These are phyloP conservation scores for Endogone sp. DNA, from an alignment of 192 early-diverging fungal species.

Conservation along the genomic window DNA sequence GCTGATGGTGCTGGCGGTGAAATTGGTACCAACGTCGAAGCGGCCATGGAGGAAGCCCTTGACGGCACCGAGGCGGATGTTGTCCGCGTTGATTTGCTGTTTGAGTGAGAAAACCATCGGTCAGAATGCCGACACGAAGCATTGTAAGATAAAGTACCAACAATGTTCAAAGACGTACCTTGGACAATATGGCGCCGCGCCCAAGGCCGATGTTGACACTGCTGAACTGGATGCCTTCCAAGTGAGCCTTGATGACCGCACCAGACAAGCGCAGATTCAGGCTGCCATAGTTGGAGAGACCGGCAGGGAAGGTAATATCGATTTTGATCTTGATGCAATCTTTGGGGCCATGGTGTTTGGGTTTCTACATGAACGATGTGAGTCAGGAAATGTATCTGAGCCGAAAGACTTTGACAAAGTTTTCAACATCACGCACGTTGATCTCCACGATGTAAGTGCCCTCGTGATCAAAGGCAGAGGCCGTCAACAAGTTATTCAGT, in stretches of 20 bases:
- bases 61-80: background rate
- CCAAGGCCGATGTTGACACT: conserved; percentile 18
- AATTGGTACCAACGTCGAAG: background rate
- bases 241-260: conserved; percentile 7
- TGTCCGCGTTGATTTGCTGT: background rate
- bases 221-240: conserved; percentile 13
- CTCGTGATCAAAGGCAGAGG: conserved; percentile 21
- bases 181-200: conserved; percentile 18
- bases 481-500: background rate
- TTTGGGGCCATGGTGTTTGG: background rate
- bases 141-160: no score
- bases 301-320: conserved; percentile 19
- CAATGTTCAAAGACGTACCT: background rate
- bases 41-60: background rate
- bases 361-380: background rate
- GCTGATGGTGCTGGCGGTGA: background rate
- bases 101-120: background rate
- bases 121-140: background rate
- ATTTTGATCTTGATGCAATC: conserved; percentile 15
- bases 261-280: conserved; percentile 11
- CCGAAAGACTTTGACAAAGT: background rate
- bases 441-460: conserved; percentile 23
- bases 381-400: background rate
- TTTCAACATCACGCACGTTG: background rate
- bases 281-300: conserved; percentile 9